Evolutionary conservation across 1,284 basidiomycete species (phyloP).

Genomic region (Prillingera fragicola): DNA sequence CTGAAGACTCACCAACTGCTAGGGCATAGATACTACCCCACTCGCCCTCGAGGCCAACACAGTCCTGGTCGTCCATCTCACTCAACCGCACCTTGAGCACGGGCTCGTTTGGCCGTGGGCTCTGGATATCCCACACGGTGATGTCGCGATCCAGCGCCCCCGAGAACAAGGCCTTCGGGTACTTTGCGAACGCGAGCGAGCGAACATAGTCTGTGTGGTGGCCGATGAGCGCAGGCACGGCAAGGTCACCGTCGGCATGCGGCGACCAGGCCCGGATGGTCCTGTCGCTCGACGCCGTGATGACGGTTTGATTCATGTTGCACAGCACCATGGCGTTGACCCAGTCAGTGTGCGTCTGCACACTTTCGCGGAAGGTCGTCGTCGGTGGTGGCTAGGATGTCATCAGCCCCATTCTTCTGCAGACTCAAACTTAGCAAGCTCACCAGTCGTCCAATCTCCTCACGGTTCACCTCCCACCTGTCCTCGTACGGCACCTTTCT

Average conservation of each 20-base stretch:
- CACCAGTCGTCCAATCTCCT: slow-evolving; percentile 25
- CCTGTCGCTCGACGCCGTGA: slow-evolving; percentile 93
- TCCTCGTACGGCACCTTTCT: slow-evolving; percentile 58
- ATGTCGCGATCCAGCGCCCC: slow-evolving; percentile 91
- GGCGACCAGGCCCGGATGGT: slow-evolving; percentile 93
- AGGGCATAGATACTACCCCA: slow-evolving; percentile 77
- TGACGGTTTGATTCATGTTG: slow-evolving; percentile 87
- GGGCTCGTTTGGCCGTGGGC: slow-evolving; percentile 44
- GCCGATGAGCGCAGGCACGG: slow-evolving; percentile 65
- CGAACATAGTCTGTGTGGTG: slow-evolving; percentile 88
- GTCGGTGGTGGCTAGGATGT: slow-evolving; percentile 23
- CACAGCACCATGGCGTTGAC: slow-evolving; percentile 90
- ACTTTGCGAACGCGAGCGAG: slow-evolving; percentile 70
- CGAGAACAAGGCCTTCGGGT: slow-evolving; percentile 80
- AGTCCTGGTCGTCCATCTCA: slow-evolving; percentile 35
- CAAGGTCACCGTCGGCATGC: slow-evolving; percentile 58
- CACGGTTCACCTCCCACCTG: slow-evolving; percentile 69
- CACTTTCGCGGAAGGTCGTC: slow-evolving; percentile 66
- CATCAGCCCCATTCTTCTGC: slow-evolving; percentile 22
- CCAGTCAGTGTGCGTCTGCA: slow-evolving; percentile 89
- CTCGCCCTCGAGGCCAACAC: slow-evolving; percentile 39
- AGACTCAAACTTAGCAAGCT: not conserved
- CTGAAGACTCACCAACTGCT: slow-evolving; percentile 51
- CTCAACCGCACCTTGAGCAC: slow-evolving; percentile 40
- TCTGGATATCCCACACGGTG: slow-evolving; percentile 85